These are phyloP conservation scores for Cotoneaster glaucophyllus DNA, from an alignment of 306 rosid species.

Conservation along the genomic window DNA sequence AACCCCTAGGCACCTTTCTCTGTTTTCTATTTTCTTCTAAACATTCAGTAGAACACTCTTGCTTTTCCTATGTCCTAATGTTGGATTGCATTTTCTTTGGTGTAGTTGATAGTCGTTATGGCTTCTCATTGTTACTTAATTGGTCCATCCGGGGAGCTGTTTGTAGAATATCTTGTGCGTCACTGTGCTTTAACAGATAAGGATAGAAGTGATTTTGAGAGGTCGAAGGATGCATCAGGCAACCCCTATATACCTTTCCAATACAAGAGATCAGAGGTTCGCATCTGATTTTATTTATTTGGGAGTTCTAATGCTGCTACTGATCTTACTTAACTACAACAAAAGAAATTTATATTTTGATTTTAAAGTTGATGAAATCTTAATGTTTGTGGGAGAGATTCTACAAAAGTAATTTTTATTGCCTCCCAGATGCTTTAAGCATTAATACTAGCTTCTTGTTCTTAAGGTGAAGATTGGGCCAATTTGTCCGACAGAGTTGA, in stretches of 20 bases:
- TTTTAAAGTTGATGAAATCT: neutral
- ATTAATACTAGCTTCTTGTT: constrained; percentile 18
- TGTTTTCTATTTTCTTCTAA: neutral
- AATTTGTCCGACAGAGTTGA: constrained; percentile 54
- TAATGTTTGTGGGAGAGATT: neutral
- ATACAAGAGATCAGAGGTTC: constrained; percentile 75
- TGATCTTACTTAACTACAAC: neutral
- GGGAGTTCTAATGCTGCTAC: neutral
- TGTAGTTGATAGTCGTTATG: constrained; percentile 91
- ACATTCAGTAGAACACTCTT: constrained; percentile 1
- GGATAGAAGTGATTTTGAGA: constrained; percentile 37
- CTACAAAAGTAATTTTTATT: neutral
- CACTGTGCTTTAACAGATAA: constrained; percentile 71
- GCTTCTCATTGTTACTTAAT: constrained; percentile 94
- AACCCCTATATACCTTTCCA: constrained; percentile 32
- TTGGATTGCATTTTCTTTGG: constrained; percentile 14
- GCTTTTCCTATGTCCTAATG: constrained; percentile 2
- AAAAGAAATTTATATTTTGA: neutral
- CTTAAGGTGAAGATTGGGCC: constrained; percentile 74
- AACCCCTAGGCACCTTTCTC: neutral
- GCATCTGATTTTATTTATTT: constrained; percentile 2
- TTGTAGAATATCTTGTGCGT: constrained; percentile 83
- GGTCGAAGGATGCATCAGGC: constrained; percentile 34
- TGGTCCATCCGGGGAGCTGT: constrained; percentile 89
- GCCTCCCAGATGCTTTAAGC: constrained; percentile 9